Base-by-base conservation (phyloP, 371 early-diverging fungal genomes). In the Mucor plumbeus region DNA sequence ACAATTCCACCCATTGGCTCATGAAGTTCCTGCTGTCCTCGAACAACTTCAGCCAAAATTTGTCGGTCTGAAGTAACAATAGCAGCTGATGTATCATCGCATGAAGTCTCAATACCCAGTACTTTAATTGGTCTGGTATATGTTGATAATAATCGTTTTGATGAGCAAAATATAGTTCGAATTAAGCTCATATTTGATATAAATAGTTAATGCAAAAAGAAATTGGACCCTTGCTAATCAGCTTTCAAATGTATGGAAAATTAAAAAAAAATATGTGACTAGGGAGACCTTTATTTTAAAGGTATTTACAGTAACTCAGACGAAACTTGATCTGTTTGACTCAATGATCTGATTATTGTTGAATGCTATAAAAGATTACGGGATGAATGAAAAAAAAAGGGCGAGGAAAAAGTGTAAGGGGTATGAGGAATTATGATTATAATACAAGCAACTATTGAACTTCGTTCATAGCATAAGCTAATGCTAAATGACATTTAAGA, bases 71-170 rank as follows among this genome's bases (percentile, higher is more conserved):
- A 86, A 14, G 83, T 85, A n/a, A 94, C 92, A 47, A 94, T 79
- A 3, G 93, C 91, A 11, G 91, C 92, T 6, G 90, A 90, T 7
- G 94, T 94, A 70, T 94, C 95, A 70, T 94, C 95, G 73, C 94
- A 94, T 7, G 92, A 91, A 11, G 93, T 89, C 64, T 94, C 94
- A 55, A 94, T 88, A 8, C 92, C 94, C 5, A 94, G 80, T 13
- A 91, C 83, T 53, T 68, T 78, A 31, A 79, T 59, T 1, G 77
- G 71, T 21, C 70, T 54, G 17, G 43, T n/a, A 11, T 9, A 43
- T 11, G 47, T 67, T 43, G 61, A 67, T 4, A 67, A n/a, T 5
- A 61, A 35, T 15, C 67, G 50, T 8, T 13, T 53, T 19, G 61
- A 43, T 10, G 66, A 59, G 21, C 13, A 33, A 14, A 33, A 11